Conservation (phyloP, 2,329 filamentous ascomycete species). For the Sporothrix humicola region DNA sequence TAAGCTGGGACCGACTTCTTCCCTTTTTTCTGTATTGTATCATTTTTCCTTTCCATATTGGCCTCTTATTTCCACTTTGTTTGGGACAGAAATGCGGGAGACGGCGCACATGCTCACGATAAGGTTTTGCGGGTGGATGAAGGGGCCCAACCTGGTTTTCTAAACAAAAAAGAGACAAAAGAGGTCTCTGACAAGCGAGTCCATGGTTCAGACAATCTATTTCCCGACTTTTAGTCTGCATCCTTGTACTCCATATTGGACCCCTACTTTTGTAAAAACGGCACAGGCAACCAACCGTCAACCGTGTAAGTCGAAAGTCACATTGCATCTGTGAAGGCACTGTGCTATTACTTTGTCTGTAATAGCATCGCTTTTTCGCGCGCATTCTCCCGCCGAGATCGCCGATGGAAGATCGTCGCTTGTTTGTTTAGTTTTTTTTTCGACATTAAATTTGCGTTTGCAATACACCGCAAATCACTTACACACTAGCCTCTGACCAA, state of each 20-base stretch:
- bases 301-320: constrained; percentile 7
- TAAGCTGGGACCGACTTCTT: too few species aligned
- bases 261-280: neutral
- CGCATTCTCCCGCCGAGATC: neutral
- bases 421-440: neutral
- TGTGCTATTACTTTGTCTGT: neutral
- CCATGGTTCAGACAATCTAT: neutral
- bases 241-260: neutral
- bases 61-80: neutral
- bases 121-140: neutral
- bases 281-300: neutral
- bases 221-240: neutral
- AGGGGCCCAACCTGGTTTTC: neutral
- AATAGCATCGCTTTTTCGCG: neutral
- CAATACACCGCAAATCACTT: neutral
- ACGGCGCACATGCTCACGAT: neutral
- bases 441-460: neutral
- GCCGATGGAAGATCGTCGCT: neutral
- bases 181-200: neutral
- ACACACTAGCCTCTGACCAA: neutral
- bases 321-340: neutral
- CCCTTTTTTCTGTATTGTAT: neutral
- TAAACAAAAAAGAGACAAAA: neutral
- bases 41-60: neutral
- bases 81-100: neutral